These are phyloP conservation scores for Akanthomyces muscarius DNA, from an alignment of 2,329 filamentous ascomycete species.

Conservation along the genomic window DNA sequence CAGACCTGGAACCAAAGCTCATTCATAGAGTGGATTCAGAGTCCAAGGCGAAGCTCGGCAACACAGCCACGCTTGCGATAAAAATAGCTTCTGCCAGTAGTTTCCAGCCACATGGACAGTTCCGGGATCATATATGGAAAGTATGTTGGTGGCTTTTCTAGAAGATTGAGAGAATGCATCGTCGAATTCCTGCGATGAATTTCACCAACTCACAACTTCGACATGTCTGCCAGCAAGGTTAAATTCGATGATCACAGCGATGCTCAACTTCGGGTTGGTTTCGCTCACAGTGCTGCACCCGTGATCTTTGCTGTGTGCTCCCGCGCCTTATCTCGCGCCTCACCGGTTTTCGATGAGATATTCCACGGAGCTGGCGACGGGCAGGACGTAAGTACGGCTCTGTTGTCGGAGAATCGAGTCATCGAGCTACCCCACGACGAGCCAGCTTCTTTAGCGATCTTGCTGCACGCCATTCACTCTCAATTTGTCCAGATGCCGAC, in stretches of 20 bases:
- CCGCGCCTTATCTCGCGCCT: not conserved
- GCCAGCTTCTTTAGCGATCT: not conserved
- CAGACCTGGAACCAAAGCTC: too few species aligned
- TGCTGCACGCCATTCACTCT: not conserved
- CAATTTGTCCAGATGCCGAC: not conserved
- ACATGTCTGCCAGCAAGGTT: not conserved
- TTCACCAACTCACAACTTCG: not conserved
- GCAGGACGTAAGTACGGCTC: not conserved
- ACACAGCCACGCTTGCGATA: not conserved
- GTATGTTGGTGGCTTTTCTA: too few species aligned
- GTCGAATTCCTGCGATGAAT: too few species aligned
- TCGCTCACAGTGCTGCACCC: not conserved
- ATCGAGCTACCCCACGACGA: not conserved
- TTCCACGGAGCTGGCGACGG: not conserved
- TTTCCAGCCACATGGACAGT: too few species aligned
- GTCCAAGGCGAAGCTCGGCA: too few species aligned
- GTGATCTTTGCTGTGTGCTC: not conserved
- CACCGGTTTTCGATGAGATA: not conserved
- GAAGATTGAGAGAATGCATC: too few species aligned
- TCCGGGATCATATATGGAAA: too few species aligned
- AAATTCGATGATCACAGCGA: not conserved
- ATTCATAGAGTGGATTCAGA: too few species aligned
- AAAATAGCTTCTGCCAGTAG: not conserved
- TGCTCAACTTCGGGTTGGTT: not conserved
- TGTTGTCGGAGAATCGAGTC: not conserved